Conservation (phyloP, 116 monocot species). For the Posidonia oceanica region DNA sequence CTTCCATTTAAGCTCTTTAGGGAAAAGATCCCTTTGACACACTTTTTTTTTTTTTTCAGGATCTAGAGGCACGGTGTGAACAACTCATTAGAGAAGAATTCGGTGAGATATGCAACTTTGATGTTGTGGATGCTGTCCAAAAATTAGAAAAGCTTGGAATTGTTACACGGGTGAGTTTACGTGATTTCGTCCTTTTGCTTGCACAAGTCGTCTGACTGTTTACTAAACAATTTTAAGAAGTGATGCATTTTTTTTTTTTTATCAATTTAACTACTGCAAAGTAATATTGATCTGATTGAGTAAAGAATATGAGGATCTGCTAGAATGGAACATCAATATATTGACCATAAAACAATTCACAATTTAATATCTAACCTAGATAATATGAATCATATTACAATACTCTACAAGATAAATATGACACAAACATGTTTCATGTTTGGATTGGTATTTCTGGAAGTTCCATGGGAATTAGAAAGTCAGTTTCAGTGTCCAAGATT, state of each 20-base stretch:
- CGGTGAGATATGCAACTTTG: slow-evolving; percentile 69
- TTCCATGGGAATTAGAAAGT: too few species aligned
- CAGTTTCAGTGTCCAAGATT: too few species aligned
- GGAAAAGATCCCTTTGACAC: background rate
- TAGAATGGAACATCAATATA: too few species aligned
- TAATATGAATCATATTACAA: too few species aligned
- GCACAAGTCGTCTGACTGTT: background rate
- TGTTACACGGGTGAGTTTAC: slow-evolving; percentile 53
- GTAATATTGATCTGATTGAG: too few species aligned
- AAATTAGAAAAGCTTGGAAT: slow-evolving; percentile 91
- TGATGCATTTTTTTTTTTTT: background rate
- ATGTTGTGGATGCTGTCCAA: slow-evolving; percentile 76
- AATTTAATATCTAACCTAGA: too few species aligned
- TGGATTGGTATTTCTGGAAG: too few species aligned
- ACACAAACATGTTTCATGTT: too few species aligned
- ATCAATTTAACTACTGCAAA: too few species aligned
- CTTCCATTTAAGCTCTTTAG: background rate
- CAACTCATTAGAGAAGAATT: slow-evolving; percentile 83
- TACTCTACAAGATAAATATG: too few species aligned
- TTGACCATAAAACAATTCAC: too few species aligned
- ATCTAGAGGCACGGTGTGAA: slow-evolving; percentile 72
- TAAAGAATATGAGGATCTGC: too few species aligned
- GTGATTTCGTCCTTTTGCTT: background rate
- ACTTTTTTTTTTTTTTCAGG: slow-evolving; percentile 24
- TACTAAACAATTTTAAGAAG: background rate